phyloP scores from a whole-genome alignment of 257 asterid species.

The Solanum sitiens region DNA sequence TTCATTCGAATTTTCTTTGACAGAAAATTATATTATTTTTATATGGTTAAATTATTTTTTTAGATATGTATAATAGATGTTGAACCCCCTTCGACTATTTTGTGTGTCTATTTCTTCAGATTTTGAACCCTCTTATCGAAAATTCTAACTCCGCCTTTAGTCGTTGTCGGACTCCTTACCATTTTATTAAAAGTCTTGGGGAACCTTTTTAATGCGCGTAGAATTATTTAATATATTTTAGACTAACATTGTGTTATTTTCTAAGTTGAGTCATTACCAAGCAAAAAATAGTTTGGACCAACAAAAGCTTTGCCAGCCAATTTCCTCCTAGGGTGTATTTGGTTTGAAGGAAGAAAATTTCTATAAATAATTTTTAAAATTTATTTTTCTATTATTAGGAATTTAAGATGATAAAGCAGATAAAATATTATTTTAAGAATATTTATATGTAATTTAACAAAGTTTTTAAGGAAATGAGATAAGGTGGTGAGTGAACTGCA shows the following conservation, averaged over 20 bases:
- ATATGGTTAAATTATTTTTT: too few species aligned
- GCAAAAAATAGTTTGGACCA: not conserved
- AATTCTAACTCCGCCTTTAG: too few species aligned
- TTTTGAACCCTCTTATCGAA: too few species aligned
- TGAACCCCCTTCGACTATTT: accelerated
- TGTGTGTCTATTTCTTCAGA: too few species aligned
- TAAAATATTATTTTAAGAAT: not conserved
- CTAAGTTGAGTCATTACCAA: not conserved
- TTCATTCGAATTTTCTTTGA: too few species aligned
- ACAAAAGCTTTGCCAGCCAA: not conserved
- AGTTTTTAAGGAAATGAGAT: not conserved
- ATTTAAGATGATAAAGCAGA: not conserved
- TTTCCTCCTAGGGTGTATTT: not conserved
- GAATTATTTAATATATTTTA: not conserved
- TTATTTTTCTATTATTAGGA: not conserved
- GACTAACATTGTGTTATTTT: not conserved
- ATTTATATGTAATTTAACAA: not conserved
- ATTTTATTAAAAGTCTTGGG: not conserved
- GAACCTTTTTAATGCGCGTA: not conserved
- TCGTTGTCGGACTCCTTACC: not conserved
- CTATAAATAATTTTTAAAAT: not conserved
- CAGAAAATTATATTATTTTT: too few species aligned
- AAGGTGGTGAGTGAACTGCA: not conserved
- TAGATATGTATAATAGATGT: too few species aligned
- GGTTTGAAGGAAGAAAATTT: not conserved